Evolutionary conservation across 1,284 basidiomycete genomes (phyloP).

Genomic region (Microbotryum lychnidis-dioicae): DNA sequence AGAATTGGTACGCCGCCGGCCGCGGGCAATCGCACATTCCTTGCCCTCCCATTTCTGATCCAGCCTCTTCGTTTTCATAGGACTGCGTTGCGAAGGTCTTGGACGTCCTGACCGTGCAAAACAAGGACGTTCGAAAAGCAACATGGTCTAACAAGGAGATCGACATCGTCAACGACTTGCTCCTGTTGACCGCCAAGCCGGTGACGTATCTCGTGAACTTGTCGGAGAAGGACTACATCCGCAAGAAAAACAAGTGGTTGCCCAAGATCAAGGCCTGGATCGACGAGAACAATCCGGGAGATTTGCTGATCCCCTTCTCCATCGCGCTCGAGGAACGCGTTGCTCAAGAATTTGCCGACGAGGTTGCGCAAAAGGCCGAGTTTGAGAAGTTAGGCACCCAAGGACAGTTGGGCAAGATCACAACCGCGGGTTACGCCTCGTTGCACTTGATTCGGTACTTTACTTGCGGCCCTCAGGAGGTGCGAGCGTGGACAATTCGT

Average conservation of each 20-base stretch:
- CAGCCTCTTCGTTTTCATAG: constrained; percentile 40
- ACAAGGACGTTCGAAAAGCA: constrained; percentile 86
- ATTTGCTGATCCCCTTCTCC: constrained; percentile 92
- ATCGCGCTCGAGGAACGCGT: constrained; percentile 93
- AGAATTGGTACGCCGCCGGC: constrained; percentile 62
- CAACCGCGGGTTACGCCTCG: constrained; percentile 76
- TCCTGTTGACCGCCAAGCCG: constrained; percentile 91
- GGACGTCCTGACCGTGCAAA: constrained; percentile 68
- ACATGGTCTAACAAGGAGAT: constrained; percentile 98
- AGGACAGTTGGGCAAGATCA: constrained; percentile 80
- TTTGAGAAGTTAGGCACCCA: constrained; percentile 62
- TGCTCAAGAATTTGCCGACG: constrained; percentile 53
- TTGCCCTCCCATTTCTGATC: background rate
- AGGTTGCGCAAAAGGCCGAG: constrained; percentile 57
- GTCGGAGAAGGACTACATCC: constrained; percentile 86
- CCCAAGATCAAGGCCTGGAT: constrained; percentile 99
- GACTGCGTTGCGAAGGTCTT: constrained; percentile 78
- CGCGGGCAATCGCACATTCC: background rate
- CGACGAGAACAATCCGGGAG: constrained; percentile 92
- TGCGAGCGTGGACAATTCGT: constrained; percentile 95
- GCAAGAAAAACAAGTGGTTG: constrained; percentile 77
- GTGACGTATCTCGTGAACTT: constrained; percentile 98
- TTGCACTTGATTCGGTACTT: constrained; percentile 92
- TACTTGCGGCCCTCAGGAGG: constrained; percentile 92
- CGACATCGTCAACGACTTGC: constrained; percentile 86